Evolutionary conservation across 1,284 basidiomycete genomes (phyloP).

Genomic region (Ganoderma lingzhi): DNA sequence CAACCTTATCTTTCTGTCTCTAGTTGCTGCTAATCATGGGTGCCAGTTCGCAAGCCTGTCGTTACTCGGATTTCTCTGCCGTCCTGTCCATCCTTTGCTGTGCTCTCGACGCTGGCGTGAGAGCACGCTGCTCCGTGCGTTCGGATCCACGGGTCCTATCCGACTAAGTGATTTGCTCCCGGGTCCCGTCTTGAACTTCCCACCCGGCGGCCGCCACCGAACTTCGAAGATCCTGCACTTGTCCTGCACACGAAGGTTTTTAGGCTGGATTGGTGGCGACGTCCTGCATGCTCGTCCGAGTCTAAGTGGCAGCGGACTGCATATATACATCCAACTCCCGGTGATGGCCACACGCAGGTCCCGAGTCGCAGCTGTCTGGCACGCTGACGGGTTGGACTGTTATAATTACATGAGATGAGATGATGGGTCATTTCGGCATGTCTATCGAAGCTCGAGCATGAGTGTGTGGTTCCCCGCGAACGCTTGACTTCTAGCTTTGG

Average conservation of each 20-base stretch:
- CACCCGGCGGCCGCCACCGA: not conserved
- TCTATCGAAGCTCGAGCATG: not conserved
- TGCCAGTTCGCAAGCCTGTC: conserved; percentile 14
- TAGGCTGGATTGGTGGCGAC: not conserved
- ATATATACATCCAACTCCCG: not conserved
- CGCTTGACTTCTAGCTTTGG: not conserved
- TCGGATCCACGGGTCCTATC: not conserved
- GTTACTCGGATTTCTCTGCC: conserved; percentile 11
- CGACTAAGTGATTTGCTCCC: not conserved
- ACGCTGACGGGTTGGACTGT: not conserved
- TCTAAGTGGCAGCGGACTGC: not conserved
- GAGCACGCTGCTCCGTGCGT: not conserved
- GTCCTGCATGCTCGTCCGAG: not conserved
- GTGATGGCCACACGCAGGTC: not conserved
- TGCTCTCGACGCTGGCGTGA: not conserved
- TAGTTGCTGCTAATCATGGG: conserved; percentile 18
- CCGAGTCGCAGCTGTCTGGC: not conserved
- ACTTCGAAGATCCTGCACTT: too few species aligned
- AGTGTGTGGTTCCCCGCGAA: not conserved
- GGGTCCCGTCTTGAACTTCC: not conserved
- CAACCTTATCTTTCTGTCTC: conserved; percentile 18
- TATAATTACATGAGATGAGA: not conserved
- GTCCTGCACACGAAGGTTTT: not conserved
- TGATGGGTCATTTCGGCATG: not conserved
- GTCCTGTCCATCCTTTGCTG: not conserved